phyloP scores from a whole-genome alignment of 345 rosid species.

The Arabidopsis suecica region DNA sequence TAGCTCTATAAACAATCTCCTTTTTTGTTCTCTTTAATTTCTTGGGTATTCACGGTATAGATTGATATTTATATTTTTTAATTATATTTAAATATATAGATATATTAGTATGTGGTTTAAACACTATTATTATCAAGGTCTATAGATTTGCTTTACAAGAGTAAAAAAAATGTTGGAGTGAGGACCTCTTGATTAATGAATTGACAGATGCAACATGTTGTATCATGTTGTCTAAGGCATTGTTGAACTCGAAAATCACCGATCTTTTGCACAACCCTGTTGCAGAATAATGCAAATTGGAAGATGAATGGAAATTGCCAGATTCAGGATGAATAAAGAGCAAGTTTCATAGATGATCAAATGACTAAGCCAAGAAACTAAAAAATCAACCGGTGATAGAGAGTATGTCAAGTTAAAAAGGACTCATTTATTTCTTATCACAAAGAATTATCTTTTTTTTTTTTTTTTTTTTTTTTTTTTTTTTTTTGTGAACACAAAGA shows the following conservation, averaged over 20 bases:
- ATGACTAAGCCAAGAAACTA: too few species aligned
- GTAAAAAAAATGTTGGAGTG: not conserved
- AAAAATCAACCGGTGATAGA: not conserved
- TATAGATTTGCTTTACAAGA: not conserved
- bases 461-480: too few species aligned
- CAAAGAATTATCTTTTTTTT: too few species aligned
- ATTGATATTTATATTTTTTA: slow-evolving; percentile 18
- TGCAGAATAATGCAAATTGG: too few species aligned
- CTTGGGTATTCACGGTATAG: slow-evolving; percentile 7
- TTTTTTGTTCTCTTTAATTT: not conserved
- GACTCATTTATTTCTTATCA: not conserved
- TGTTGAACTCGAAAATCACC: too few species aligned
- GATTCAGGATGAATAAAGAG: not conserved
- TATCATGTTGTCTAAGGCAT: too few species aligned
- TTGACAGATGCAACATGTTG: not conserved
- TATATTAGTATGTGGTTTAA: not conserved
- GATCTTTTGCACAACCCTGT: too few species aligned
- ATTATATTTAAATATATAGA: not conserved
- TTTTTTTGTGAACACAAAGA: too few species aligned
- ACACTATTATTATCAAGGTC: not conserved
- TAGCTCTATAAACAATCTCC: slow-evolving; percentile 21
- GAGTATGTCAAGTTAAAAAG: too few species aligned
- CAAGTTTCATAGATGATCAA: not conserved
- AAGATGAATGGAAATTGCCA: too few species aligned
- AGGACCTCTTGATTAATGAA: not conserved